A percentile compares a stretch with the other conserved stretches of the same genome.
Conservation (phyloP, 164 flowering plant species). For the Magnolia kwangsiensis region DNA sequence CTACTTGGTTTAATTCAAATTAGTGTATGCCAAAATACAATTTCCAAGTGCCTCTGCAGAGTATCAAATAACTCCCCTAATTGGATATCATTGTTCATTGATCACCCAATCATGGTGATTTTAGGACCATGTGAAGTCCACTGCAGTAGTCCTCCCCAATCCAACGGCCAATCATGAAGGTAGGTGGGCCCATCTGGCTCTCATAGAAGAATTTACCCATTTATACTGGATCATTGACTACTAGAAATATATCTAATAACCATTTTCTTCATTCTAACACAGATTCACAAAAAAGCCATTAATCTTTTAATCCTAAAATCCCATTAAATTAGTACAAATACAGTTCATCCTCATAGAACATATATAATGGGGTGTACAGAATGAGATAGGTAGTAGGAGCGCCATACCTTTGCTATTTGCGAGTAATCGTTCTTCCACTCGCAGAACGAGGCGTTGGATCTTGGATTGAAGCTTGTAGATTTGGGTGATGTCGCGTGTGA, state of each 20-base stretch:
- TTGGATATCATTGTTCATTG: too few species aligned
- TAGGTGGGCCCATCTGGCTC: too few species aligned
- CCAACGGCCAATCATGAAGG: too few species aligned
- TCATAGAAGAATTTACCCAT: too few species aligned
- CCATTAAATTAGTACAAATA: not conserved
- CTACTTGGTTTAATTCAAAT: too few species aligned
- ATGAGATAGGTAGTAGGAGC: not conserved
- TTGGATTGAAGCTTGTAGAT: conserved; percentile 5
- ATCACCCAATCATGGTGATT: too few species aligned
- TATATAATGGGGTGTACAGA: not conserved
- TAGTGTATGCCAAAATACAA: too few species aligned
- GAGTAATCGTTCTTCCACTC: not conserved
- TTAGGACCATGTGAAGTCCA: too few species aligned
- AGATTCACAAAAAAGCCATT: not conserved
- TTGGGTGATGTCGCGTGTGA: not conserved
- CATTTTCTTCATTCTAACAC: not conserved
- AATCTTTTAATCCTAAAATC: not conserved
- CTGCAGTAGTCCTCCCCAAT: too few species aligned
- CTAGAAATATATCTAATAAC: not conserved
- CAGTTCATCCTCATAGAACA: not conserved
- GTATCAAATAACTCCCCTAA: too few species aligned
- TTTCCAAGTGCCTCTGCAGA: too few species aligned
- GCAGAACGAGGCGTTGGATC: not conserved
- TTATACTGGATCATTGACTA: too few species aligned
- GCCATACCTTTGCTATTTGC: not conserved